phyloP scores from a whole-genome alignment of 164 flowering plant genomes.

The Litsea cubeba region DNA sequence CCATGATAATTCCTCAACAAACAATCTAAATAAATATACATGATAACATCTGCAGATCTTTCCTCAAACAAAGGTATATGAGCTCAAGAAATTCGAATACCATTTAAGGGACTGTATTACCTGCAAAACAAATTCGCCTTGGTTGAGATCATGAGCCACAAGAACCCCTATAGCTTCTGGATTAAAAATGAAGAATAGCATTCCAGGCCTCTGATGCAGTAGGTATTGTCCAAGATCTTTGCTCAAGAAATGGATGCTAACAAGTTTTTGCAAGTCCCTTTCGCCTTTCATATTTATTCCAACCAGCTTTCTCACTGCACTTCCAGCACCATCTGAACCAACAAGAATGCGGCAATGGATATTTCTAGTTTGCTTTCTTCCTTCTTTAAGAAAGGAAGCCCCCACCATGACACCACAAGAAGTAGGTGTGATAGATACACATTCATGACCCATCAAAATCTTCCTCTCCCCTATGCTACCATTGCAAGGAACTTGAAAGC shows the following conservation, averaged over 20 bases:
- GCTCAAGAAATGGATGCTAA: slow-evolving; percentile 85
- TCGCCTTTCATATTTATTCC: slow-evolving; percentile 77
- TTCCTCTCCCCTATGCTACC: slow-evolving; percentile 26
- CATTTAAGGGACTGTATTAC: slow-evolving; percentile 28
- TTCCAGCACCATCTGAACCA: slow-evolving; percentile 94
- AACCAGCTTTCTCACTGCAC: slow-evolving; percentile 66
- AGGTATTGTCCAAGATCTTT: slow-evolving; percentile 72
- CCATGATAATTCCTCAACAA: too few relatives aligned
- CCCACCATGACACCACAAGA: slow-evolving; percentile 49
- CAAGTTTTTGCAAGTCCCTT: slow-evolving; percentile 78
- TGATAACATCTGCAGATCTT: too few relatives aligned
- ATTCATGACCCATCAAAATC: slow-evolving; percentile 84
- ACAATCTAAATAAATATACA: too few relatives aligned
- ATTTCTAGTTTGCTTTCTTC: slow-evolving; percentile 37
- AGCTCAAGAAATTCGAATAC: neutral
- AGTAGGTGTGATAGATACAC: slow-evolving; percentile 44
- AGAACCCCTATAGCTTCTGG: slow-evolving; percentile 87
- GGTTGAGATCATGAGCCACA: slow-evolving; percentile 88
- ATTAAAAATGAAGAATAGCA: slow-evolving; percentile 91
- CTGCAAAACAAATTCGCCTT: slow-evolving; percentile 96
- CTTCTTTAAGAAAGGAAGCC: slow-evolving; percentile 42
- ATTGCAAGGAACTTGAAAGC: slow-evolving; percentile 13
- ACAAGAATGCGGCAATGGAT: slow-evolving; percentile 60
- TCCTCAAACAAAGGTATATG: neutral
- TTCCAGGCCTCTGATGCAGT: slow-evolving; percentile 76